Evolutionary conservation across 1,139 yeast species (phyloP).

Genomic region (Zygoascus hellenicus): DNA sequence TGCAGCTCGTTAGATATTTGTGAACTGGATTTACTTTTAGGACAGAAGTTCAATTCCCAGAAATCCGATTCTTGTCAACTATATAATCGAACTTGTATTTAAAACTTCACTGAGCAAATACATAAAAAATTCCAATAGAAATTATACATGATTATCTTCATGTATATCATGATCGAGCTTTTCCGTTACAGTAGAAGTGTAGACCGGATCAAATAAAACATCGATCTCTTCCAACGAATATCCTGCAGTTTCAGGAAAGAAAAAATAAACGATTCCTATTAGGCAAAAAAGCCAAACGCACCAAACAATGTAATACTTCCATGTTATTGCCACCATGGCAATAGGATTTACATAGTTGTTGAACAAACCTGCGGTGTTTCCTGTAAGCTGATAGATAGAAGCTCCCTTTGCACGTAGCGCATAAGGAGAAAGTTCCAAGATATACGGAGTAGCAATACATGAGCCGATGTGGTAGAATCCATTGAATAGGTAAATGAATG

Average conservation of each 20-base stretch:
- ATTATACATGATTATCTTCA: too few relatives aligned
- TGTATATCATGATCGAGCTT: too few relatives aligned
- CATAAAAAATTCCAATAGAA: too few relatives aligned
- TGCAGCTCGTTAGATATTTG: too few relatives aligned
- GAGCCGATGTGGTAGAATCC: constrained; percentile 13
- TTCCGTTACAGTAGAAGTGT: too few relatives aligned
- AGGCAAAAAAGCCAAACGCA: constrained; percentile 8
- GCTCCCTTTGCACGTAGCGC: constrained; percentile 50
- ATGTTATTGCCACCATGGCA: constrained; percentile 36
- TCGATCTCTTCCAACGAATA: constrained; percentile 43
- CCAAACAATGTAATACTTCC: constrained; percentile 30
- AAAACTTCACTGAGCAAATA: too few relatives aligned
- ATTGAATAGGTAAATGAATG: constrained; percentile 19
- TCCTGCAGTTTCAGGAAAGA: constrained; percentile 43
- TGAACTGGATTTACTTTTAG: too few relatives aligned
- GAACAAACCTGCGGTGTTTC: constrained; percentile 39
- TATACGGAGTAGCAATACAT: constrained; percentile 10
- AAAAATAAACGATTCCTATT: constrained; percentile 32
- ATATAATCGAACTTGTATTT: too few relatives aligned
- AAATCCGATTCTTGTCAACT: too few relatives aligned
- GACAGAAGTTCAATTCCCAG: too few relatives aligned
- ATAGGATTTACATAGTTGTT: constrained; percentile 42
- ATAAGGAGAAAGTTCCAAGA: constrained; percentile 57
- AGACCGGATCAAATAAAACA: constrained; percentile 25
- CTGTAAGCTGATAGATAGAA: constrained; percentile 47